phyloP scores from a whole-genome alignment of 495 filamentous ascomycete species.

The Neurospora sp. region DNA sequence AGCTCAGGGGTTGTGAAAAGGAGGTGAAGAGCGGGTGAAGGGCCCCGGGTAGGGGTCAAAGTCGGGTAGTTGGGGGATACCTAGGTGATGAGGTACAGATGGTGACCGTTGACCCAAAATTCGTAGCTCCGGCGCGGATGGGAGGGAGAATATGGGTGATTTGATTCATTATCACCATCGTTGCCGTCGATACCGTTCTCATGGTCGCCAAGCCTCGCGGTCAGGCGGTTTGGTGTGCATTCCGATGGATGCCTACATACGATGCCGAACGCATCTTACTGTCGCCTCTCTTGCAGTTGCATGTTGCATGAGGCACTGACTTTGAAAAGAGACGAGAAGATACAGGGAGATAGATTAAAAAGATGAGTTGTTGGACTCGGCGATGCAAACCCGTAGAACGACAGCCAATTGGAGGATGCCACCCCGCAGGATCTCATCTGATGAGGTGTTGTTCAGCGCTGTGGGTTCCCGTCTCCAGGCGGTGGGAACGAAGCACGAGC shows the following conservation, averaged over 20 bases:
- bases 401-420: neutral
- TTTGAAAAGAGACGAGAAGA: neutral
- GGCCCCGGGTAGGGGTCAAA: neutral
- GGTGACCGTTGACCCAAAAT: neutral
- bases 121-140: neutral
- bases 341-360: neutral
- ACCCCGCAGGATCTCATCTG: neutral
- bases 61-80: neutral
- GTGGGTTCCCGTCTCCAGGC: neutral
- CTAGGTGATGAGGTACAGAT: too few relatives aligned
- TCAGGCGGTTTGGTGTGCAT: neutral
- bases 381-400: neutral
- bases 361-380: neutral
- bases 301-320: neutral
- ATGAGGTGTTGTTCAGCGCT: neutral
- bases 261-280: neutral
- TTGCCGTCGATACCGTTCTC: neutral
- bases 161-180: neutral
- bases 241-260: neutral
- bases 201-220: neutral
- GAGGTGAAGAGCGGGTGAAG: neutral
- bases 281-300: neutral
- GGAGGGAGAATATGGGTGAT: neutral
- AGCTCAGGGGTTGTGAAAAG: neutral
- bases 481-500: neutral